Evolutionary conservation across 1,139 yeast species (phyloP), one percentile per base, ranked within the genome.

Genomic region (Nakaseomyces sp.): DNA sequence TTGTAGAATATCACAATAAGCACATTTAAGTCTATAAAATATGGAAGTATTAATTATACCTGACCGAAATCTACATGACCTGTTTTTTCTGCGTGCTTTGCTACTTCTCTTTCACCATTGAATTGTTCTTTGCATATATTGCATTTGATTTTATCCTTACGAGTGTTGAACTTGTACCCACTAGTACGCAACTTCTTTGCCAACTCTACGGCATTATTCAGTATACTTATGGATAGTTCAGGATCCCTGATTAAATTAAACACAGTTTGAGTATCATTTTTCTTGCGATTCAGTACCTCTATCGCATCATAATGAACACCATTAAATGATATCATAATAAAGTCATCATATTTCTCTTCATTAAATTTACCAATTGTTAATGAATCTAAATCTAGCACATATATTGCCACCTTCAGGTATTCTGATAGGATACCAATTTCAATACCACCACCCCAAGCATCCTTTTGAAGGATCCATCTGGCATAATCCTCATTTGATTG

Each of bases 381-480:
- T 53, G 79, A 80, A 54, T 79, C 84, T 19, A 84, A 76, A 55
- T 84, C 94, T 31, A 83, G 63, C 22, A 87, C 79, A 46, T 73
- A 69, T 32, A 84, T 77, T 4, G 76, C 69, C 5, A 81, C 61
- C 3, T 68, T 65, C 42, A 81, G 69, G 55, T 73, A 69, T 26
- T 71, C 68, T 1, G 87, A 73, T 28, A 85, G 61, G 8, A 85
- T 80, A 12, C 80, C 77, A 45, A 84, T 65, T 58, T 84, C 95
- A 37, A 85, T 83, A 4, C 88, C 93, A 6, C 95, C 95, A 16
- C 95, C 95, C 95, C 94, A 84, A 18, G 85, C 73, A 40, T 73
- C 78, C 25, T 72, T 72, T 48, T 72, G 67, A 39, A 59, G 52
- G 24, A 84, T 84, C 93, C 93, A 84, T 8, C 64, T 53, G 41